Evolutionary conservation across 1,284 basidiomycete genomes (phyloP).

Genomic region (Melampsora medusae): DNA sequence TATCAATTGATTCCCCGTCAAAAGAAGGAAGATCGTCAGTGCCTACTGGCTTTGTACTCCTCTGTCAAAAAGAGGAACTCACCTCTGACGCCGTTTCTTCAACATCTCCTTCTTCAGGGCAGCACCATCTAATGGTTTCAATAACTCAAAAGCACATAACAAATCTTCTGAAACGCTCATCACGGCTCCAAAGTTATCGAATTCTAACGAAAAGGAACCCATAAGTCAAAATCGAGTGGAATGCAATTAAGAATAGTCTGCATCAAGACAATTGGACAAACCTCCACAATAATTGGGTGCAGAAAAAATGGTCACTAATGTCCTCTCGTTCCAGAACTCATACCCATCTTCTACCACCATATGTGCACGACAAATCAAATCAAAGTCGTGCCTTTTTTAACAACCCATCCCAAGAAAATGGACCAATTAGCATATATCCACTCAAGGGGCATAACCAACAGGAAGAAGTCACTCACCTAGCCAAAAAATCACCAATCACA

Average conservation of each 20-base stretch:
- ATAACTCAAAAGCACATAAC: conserved; percentile 92
- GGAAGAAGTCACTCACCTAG: conserved; percentile 53
- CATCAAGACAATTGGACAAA: conserved; percentile 58
- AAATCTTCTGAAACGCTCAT: conserved; percentile 93
- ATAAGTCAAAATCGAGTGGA: not conserved
- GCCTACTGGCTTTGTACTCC: too few relatives aligned
- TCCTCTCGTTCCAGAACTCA: conserved; percentile 99
- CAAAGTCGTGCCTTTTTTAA: conserved; percentile 70
- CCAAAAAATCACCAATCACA: conserved; percentile 92
- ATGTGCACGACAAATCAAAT: conserved; percentile 97
- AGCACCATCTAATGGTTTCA: conserved; percentile 92
- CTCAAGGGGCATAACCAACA: not conserved
- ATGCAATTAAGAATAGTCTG: not conserved
- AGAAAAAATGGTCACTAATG: conserved; percentile 96
- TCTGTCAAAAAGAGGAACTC: not conserved
- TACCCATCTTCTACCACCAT: conserved; percentile 98
- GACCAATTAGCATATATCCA: conserved; percentile 48
- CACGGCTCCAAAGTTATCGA: conserved; percentile 85
- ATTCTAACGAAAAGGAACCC: conserved; percentile 62
- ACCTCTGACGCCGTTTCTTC: conserved; percentile 91
- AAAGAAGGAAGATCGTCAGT: not conserved
- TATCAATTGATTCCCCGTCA: not conserved
- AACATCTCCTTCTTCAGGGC: conserved; percentile 98
- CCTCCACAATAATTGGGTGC: conserved; percentile 97
- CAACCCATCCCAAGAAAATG: not conserved